These are phyloP conservation scores for Polyplosphaeria fusca DNA, from an alignment of 495 filamentous ascomycete genomes.

Conservation along the genomic window DNA sequence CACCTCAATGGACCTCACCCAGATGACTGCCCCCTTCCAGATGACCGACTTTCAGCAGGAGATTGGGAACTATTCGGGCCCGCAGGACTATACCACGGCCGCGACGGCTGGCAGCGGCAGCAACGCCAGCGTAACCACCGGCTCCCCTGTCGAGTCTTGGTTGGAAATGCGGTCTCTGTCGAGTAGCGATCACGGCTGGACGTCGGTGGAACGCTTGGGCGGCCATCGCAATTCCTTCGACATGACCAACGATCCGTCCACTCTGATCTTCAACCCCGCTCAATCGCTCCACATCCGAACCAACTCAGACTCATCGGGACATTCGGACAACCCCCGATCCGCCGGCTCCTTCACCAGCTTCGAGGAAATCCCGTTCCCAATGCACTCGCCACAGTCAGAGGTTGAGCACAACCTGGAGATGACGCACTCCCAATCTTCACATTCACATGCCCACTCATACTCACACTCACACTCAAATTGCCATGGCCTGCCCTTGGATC, in stretches of 20 bases:
- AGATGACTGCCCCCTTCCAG: conserved; percentile 9
- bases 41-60: conserved; percentile 28
- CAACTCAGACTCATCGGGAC: conserved; percentile 77
- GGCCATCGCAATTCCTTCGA: conserved; percentile 50
- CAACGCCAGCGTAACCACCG: conserved; percentile 50
- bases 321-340: conserved; percentile 61
- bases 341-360: conserved; percentile 67
- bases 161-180: conserved; percentile 81
- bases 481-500: conserved; percentile 30
- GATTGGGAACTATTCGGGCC: conserved; percentile 3
- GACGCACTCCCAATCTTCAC: conserved; percentile 6
- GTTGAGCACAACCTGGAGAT: conserved; percentile 35
- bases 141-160: conserved; percentile 78
- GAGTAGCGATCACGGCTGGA: conserved; percentile 82
- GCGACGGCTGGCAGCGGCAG: conserved; percentile 18
- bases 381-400: conserved; percentile 58
- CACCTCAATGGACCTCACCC: conserved; percentile 12
- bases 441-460: not conserved
- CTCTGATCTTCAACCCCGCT: conserved; percentile 72
- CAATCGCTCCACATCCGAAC: conserved; percentile 69
- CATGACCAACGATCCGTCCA: conserved; percentile 51
- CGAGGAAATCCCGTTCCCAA: conserved; percentile 71
- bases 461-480: conserved; percentile 10
- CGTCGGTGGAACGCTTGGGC: conserved; percentile 59
- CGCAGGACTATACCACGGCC: conserved; percentile 5